These are phyloP conservation scores for Favolaschia claudopus DNA, from an alignment of 768 basidiomycete species.

Conservation along the genomic window DNA sequence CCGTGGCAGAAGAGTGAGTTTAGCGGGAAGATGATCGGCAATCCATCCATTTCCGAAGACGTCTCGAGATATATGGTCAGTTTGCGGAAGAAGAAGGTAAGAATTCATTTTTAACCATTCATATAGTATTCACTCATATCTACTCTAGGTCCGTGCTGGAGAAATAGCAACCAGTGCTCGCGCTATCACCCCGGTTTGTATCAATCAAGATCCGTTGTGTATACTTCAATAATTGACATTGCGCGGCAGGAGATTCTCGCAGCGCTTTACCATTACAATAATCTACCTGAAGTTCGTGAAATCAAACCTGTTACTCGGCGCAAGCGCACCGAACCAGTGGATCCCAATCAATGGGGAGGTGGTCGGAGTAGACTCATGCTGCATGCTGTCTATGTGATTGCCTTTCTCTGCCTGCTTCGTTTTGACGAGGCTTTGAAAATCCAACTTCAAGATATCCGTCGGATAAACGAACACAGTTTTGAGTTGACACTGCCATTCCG, in stretches of 20 bases:
- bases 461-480: slow-evolving; percentile 13
- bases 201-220: not conserved
- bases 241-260: slow-evolving; percentile 31
- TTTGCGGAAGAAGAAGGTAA: slow-evolving; percentile 34
- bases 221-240: not conserved
- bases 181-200: slow-evolving; percentile 35
- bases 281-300: slow-evolving; percentile 21
- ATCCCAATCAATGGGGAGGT: slow-evolving; percentile 39
- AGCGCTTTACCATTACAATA: slow-evolving; percentile 35
- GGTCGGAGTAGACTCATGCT: slow-evolving; percentile 33
- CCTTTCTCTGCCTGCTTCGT: slow-evolving; percentile 43
- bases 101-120: not conserved
- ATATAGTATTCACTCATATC: not conserved
- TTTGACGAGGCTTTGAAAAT: slow-evolving; percentile 46
- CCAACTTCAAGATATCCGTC: slow-evolving; percentile 32
- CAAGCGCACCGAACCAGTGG: slow-evolving; percentile 8
- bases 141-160: slow-evolving; percentile 25
- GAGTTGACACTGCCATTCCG: slow-evolving; percentile 32
- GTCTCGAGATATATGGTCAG: slow-evolving; percentile 39
- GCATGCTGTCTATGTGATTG: slow-evolving; percentile 39
- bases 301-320: slow-evolving; percentile 29
- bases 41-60: slow-evolving; percentile 36
- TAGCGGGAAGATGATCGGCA: slow-evolving; percentile 33
- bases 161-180: slow-evolving; percentile 34
- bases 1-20: slow-evolving; percentile 38